These are phyloP conservation scores for Chrysoporthe cubensis DNA, from an alignment of 2,329 filamentous ascomycete genomes.

Conservation along the genomic window DNA sequence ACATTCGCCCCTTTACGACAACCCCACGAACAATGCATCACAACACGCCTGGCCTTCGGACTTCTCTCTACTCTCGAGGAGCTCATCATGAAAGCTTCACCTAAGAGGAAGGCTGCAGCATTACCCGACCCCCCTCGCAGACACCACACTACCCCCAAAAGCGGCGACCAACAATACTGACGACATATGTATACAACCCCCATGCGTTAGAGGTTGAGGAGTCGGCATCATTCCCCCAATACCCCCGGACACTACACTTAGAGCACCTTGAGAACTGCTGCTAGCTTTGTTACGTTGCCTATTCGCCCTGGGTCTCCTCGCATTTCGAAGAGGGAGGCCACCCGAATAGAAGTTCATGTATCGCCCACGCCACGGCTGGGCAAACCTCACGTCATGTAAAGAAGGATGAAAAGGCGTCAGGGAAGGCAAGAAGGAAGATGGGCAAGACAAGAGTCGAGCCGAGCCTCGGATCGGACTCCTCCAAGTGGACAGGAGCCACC, in stretches of 20 bases:
- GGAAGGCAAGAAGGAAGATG: constrained; percentile 17
- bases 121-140: constrained; percentile 15
- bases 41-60: constrained; percentile 21
- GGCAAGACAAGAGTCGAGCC: constrained; percentile 29
- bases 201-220: constrained; percentile 36
- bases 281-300: constrained; percentile 29
- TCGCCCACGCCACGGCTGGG: constrained; percentile 28
- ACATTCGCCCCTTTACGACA: constrained; percentile 24
- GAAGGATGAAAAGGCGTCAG: constrained; percentile 27
- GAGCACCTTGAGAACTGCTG: constrained; percentile 29
- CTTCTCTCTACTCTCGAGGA: not conserved
- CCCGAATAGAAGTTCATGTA: constrained; percentile 29
- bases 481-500: constrained; percentile 28
- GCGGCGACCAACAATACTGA: constrained; percentile 33
- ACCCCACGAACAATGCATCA: constrained; percentile 21
- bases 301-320: constrained; percentile 22
- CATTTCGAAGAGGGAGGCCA: constrained; percentile 23
- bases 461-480: constrained; percentile 28
- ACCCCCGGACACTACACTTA: constrained; percentile 33
- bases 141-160: constrained; percentile 30
- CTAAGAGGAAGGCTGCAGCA: constrained; percentile 24
- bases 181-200: constrained; percentile 40
- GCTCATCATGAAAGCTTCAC: constrained; percentile 10
- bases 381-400: constrained; percentile 30
- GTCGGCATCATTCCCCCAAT: constrained; percentile 34